Evolutionary conservation across 345 rosid species (phyloP), one percentile per base, ranked within the genome.

Genomic region (Eucalyptus pumila): DNA sequence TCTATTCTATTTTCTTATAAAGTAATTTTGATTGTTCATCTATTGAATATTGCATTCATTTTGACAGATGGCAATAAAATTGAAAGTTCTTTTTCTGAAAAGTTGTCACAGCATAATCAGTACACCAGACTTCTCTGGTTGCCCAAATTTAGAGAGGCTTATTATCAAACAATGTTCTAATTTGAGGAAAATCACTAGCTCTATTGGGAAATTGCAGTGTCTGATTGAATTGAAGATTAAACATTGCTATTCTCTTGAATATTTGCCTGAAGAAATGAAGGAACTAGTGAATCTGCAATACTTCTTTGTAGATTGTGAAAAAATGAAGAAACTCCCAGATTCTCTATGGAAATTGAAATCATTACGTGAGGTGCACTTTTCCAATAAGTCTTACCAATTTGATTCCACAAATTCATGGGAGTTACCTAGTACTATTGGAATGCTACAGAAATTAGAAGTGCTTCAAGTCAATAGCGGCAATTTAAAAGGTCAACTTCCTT

Each of bases 91-190:
- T 24, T 24, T 2, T 17, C 17, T 83, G 0, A 14, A 83, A 11
- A 4, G 15, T 4, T 60, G 69, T 27, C 2, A 3, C 3, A 24
- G 6, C 9, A 37, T 83, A 83, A 44, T 15, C 1, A 12, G 3
- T 4, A 11, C 48, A 40, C 52, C 52, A 0, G 19, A 83, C n/a
- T 42, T 42, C 14, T 37, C 48, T 42, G 14, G 50, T 0, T 83
- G 27, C 6, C 48, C 14, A 1, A 40, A 42, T 83, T 83, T 83
- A 15, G 86, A 83, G 86, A 83, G 86, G 86, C 50, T 83, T 26
- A 8, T 2, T 37, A 3, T 83, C 26, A 4, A 34, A 10, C 4
- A 6, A 0, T 83, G 45, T 30, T 6, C n/a, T 0, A 42, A 48
- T 21, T 42, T 83, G 45, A 40, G 16, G 47, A 44, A 40, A 12